These are phyloP conservation scores for Brassica cretica DNA, from an alignment of 345 rosid species.

Conservation along the genomic window DNA sequence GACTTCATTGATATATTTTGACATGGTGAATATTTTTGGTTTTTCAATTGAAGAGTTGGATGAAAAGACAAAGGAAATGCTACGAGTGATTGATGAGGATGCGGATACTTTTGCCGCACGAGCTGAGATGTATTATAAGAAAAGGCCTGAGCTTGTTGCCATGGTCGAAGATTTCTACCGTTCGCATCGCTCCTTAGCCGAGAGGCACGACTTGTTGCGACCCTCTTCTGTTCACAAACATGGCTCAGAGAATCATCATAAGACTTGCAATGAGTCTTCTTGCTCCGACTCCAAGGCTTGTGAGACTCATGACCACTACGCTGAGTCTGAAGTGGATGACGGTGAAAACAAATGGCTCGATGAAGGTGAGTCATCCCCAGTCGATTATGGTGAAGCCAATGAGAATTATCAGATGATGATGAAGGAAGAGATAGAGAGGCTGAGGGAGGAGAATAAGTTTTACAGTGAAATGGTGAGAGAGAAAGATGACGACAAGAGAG, in stretches of 20 bases:
- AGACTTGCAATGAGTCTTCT: no score
- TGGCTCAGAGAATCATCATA: no score
- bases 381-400: not conserved
- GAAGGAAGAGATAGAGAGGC: slow-evolving; percentile 33
- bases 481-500: slow-evolving; percentile 44
- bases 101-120: slow-evolving; percentile 39
- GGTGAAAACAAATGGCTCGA: slow-evolving; percentile 34
- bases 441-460: slow-evolving; percentile 34
- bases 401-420: slow-evolving; percentile 7
- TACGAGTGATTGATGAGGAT: slow-evolving; percentile 39
- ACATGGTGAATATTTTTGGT: not conserved
- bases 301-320: no score
- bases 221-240: not conserved
- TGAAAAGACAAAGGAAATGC: slow-evolving; percentile 33
- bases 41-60: slow-evolving; percentile 31
- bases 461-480: slow-evolving; percentile 31
- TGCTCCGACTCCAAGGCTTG: no score
- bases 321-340: no score
- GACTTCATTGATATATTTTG: not conserved
- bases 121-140: slow-evolving; percentile 45
- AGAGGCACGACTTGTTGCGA: slow-evolving; percentile 29
- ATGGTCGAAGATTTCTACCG: slow-evolving; percentile 40
- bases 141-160: slow-evolving; percentile 37
- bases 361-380: slow-evolving; percentile 9
- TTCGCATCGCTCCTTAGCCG: slow-evolving; percentile 38